Base-by-base conservation (phyloP, 2,329 filamentous ascomycete genomes). In the Colletotrichum sp. region DNA sequence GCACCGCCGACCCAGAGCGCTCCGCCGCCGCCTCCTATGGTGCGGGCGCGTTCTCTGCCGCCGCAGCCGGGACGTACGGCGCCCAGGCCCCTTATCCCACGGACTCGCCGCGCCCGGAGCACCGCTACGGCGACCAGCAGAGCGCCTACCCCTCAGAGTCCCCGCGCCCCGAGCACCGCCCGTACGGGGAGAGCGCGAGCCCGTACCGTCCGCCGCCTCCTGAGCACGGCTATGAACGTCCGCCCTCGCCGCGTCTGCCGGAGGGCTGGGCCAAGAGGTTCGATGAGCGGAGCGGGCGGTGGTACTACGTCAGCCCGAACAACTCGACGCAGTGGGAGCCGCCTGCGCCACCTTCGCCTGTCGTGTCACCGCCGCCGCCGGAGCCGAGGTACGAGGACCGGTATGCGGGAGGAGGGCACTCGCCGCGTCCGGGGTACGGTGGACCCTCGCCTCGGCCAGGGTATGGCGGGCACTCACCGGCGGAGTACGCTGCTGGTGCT, bases 281-380 rank as follows among this genome's bases (percentile, higher is more conserved):
- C 84, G 90, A 92, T 78, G 88, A 89, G 57, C 84, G 82, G 72
- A 86, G 86, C 74, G 87, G 90, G 79, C 87, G 89, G 68, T 91
- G 89, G 84, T 93, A 88, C 84, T 93, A 90, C 79, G 85, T 92
- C 71, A 89, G 93, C 79, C 85, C 89, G 44, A 90, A 89, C 13
- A 90, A 90, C 19, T 87, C 87, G 72, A 87, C 89, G 1, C 90
- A 92, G 78, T 93, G 91, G 91, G 90, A 92, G 52, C 82, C 83
- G 1, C 84, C 84, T 1, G 81, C 79, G 62, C 69, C 78, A 55
- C 63, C 66, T 6, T 66, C 65, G 29, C 61, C 66, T 3, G 49
- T 66, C 11, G 39, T 70, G 16, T 73, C 71, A 19, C 74, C 74
- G 6, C 74, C 74, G n/a, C 44, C 71, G 12, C 63, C 16, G 36